These are phyloP conservation scores for Micractinium conductrix DNA, from an alignment of 139 green algal species.

Conservation along the genomic window DNA sequence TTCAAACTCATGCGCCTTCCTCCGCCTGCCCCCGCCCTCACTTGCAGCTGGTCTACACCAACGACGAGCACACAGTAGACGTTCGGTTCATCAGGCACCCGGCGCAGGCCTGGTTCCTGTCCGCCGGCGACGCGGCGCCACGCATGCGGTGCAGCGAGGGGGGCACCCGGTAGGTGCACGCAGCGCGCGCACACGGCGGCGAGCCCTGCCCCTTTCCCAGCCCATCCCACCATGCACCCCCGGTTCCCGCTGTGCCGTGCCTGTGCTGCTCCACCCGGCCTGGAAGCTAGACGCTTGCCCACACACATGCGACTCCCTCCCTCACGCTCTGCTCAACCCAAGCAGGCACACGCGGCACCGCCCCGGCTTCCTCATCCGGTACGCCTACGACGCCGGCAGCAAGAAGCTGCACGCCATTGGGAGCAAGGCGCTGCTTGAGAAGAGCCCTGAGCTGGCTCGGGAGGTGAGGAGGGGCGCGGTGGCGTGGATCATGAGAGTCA, in stretches of 20 bases:
- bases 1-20: no score
- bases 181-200: no score
- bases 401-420: background rate
- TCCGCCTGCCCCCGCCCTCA: background rate
- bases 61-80: constrained; percentile 6
- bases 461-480: background rate
- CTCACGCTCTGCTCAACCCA: background rate
- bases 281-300: no score
- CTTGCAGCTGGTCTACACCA: constrained; percentile 20
- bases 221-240: no score
- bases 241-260: no score
- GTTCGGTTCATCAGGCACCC: constrained; percentile 21
- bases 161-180: no score
- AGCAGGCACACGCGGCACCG: constrained; percentile 20
- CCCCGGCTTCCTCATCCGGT: constrained; percentile 14
- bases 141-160: constrained; percentile 12
- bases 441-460: background rate
- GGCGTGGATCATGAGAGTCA: background rate
- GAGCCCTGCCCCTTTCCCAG: no score
- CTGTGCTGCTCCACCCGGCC: no score
- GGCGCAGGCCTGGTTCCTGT: constrained; percentile 14
- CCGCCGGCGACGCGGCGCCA: background rate
- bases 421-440: background rate
- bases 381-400: background rate
- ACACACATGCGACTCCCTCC: no score